Evolutionary conservation across 192 early-diverging fungal genomes (phyloP), one percentile per base, ranked within the genome.

Genomic region (Polychytrium aggregatum): DNA sequence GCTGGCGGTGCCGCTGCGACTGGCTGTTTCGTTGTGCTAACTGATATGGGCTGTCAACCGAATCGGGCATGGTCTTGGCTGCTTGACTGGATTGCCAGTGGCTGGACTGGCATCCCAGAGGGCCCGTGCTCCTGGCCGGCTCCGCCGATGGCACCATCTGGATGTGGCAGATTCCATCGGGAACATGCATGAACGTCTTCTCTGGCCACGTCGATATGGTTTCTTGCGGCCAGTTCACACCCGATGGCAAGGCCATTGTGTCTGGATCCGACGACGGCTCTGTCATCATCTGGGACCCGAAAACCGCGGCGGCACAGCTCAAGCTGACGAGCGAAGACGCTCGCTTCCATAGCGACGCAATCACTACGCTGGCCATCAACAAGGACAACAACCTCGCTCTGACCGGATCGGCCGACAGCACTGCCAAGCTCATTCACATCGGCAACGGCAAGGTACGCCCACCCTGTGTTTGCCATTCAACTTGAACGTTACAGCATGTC

Each of bases 71-170:
- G n/a, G n/a, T n/a, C n/a, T n/a, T n/a, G n/a, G 22, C 22, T 41
- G 40, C 22, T 8, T 42, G 0, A 16, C 39, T 24, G 4, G n/a
- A n/a, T 38, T 25, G 18, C 28, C 42, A 84, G 79, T 98, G 92
- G 91, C 41, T 96, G 18, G 63, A 85, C 55, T 99, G 96, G 96
- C 96, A 99, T 63, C 90, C 90, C 6, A 77, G 86, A 50, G 96
- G 96, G 44, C 80, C 82, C 48, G 82, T 97, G 11, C 50, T 99
- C 14, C 58, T 99, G 22, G 87, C 86, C n/a, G 92, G 92, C 18
- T 74, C 83, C 28, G 68, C 70, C 37, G 96, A 97, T 64, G 83
- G 79, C 1, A 88, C 87, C 5, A 56, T 97, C 44, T 98, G 92
- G 92, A 97, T 98, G 93, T 97, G 95, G 95, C 63, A 68, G 54